Base-by-base conservation (phyloP, 1,139 yeast genomes). In the Hyphopichia buzzinii region DNA sequence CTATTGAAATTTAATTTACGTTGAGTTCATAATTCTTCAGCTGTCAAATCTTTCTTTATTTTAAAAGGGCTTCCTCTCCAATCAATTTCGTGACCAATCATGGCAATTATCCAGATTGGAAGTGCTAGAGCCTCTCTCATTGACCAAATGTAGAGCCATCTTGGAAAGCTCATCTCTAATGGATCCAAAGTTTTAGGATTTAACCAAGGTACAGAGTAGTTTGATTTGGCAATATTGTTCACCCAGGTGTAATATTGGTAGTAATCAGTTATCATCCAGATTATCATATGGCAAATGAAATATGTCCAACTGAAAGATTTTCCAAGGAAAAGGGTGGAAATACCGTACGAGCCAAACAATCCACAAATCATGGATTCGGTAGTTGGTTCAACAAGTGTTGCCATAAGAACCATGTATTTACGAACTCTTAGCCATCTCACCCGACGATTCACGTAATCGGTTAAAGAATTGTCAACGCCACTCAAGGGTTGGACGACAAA, bases 391-490 rank as follows among this genome's bases (percentile, higher is more conserved):
- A 86, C 65, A 36, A 88, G 58, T 0, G 97, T 88, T 1, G 96
- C 96, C 25, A 80, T 80, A 23, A 82, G 62, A 2, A 88, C 96
- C 95, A 88, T 87, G 55, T 85, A 87, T 52, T 84, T 84, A 21
- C 97, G 67, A n/a, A 88, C 95, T 33, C 96, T 68, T 13, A 88
- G 62, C 97, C 97, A 88, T 36, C 97, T 67, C 22, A 84, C 79
- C 35, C 96, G 65, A 39, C 96, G 67, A 34, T 71, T 60, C 39
- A 81, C 67, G 55, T 84, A 88, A 43, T 83, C 88, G 34, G 52
- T 49, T 12, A 78, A 52, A 3, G 67, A 52, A 40, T 64, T 63
- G 35, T 72, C 71, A 28, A 62, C 50, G 3, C 78, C 81, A 34
- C 73, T 72, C 28, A 86, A 62, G 0, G 96, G 96, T 54, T 88